Evolutionary conservation across 176 grass and related monocot species (phyloP).

Genomic region (Themeda triandra): DNA sequence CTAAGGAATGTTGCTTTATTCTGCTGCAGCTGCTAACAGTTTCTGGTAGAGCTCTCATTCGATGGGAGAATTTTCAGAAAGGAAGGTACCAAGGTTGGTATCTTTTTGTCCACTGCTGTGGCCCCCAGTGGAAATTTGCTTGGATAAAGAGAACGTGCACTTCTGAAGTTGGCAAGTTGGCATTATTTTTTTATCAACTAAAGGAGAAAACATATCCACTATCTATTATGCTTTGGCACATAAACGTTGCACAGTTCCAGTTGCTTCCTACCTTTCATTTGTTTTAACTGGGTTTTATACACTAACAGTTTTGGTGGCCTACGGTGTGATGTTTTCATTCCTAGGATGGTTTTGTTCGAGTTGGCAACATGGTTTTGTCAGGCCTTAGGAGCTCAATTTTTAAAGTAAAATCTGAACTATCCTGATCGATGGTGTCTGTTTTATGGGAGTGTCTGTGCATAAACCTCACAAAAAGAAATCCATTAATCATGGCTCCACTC

Average conservation of each 20-base stretch:
- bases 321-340: background rate
- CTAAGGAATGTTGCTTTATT: slow-evolving; percentile 10
- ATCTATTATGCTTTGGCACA: background rate
- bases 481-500: background rate
- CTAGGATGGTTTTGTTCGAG: background rate
- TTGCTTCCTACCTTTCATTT: slow-evolving; percentile 3
- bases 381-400: slow-evolving; percentile 25
- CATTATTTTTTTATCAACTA: slow-evolving; percentile 32
- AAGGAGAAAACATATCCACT: slow-evolving; percentile 29
- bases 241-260: background rate
- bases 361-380: slow-evolving; percentile 2
- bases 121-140: slow-evolving; percentile 5
- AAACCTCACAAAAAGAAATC: background rate
- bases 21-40: slow-evolving; percentile 9
- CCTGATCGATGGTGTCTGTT: background rate
- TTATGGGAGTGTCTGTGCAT: background rate
- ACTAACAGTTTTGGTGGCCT: background rate
- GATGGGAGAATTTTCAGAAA: slow-evolving; percentile 14
- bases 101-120: slow-evolving; percentile 24
- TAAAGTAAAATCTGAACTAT: background rate
- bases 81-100: slow-evolving; percentile 15
- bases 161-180: slow-evolving; percentile 35
- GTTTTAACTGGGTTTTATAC: background rate
- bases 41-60: slow-evolving; percentile 21
- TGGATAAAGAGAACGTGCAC: slow-evolving; percentile 40